Evolutionary conservation across 805 yeast genomes (phyloP).

Genomic region (Candida incommunis): DNA sequence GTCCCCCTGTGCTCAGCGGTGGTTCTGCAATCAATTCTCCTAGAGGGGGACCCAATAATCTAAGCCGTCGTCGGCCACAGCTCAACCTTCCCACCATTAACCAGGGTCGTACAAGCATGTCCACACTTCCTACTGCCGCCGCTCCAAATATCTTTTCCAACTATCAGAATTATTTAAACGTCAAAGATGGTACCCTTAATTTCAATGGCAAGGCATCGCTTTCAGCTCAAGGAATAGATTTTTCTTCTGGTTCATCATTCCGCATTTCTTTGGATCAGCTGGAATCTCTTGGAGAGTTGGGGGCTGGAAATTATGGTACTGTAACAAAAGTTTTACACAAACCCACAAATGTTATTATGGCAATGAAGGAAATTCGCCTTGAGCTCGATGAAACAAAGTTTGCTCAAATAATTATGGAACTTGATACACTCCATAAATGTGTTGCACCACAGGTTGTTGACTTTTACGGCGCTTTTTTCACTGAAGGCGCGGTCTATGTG

Average conservation of each 20-base stretch:
- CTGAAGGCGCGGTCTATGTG: slow-evolving; percentile 96
- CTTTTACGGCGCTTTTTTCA: slow-evolving; percentile 93
- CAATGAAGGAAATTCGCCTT: slow-evolving; percentile 90
- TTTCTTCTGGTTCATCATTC: slow-evolving; percentile 77
- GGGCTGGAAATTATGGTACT: slow-evolving; percentile 93
- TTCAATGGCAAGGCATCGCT: slow-evolving; percentile 89
- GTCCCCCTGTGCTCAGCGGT: slow-evolving; percentile 2
- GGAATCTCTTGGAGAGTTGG: slow-evolving; percentile 59
- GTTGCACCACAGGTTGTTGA: slow-evolving; percentile 84
- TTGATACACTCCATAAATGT: slow-evolving; percentile 87
- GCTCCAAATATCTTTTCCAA: slow-evolving; percentile 43
- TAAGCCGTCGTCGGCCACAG: slow-evolving; percentile 8
- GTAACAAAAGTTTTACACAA: slow-evolving; percentile 86
- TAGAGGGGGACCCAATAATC: no score
- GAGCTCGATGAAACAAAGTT: slow-evolving; percentile 91
- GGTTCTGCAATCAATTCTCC: no score
- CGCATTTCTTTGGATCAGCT: slow-evolving; percentile 76
- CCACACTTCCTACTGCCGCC: slow-evolving; percentile 9
- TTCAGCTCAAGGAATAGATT: slow-evolving; percentile 85
- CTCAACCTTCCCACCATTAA: slow-evolving; percentile 11
- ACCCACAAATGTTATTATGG: slow-evolving; percentile 88
- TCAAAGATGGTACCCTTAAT: slow-evolving; percentile 80
- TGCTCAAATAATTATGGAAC: slow-evolving; percentile 89
- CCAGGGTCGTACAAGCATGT: slow-evolving; percentile 16
- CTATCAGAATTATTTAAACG: slow-evolving; percentile 78